phyloP scores from a whole-genome alignment of 2,329 filamentous ascomycete genomes.

The Fusarium redolens region DNA sequence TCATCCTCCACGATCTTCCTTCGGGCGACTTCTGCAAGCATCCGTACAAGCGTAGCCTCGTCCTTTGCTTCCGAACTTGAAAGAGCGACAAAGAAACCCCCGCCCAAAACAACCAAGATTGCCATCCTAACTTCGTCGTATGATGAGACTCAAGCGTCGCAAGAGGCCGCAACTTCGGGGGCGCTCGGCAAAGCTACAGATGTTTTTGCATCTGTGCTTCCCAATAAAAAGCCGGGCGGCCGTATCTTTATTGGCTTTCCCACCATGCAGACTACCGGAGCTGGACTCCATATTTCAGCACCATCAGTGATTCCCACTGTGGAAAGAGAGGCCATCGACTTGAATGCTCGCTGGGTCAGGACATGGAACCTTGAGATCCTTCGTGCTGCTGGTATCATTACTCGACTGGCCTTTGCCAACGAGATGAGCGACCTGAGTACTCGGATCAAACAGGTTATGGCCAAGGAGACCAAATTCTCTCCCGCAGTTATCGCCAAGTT shows the following conservation, averaged over 20 bases:
- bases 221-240: conserved; percentile 82
- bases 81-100: conserved; percentile 95
- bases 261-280: conserved; percentile 95
- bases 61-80: conserved; percentile 88
- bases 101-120: conserved; percentile 86
- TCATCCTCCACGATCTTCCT: conserved; percentile 87
- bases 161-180: conserved; percentile 58
- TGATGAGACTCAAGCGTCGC: conserved; percentile 78
- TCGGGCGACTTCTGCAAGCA: conserved; percentile 84
- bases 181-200: conserved; percentile 71
- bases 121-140: conserved; percentile 92
- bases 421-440: conserved; percentile 83
- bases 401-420: conserved; percentile 85
- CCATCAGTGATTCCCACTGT: conserved; percentile 97
- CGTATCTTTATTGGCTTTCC: conserved; percentile 98
- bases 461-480: conserved; percentile 64
- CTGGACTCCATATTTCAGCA: conserved; percentile 93
- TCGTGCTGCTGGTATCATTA: conserved; percentile 88
- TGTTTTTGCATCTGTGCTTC: conserved; percentile 90
- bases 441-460: conserved; percentile 64
- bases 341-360: conserved; percentile 94
- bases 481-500: conserved; percentile 73
- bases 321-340: conserved; percentile 94
- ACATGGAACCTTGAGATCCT: conserved; percentile 97
- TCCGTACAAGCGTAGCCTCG: conserved; percentile 78